phyloP scores from a whole-genome alignment of 2,329 filamentous ascomycete species.

The Fusarium globosum region DNA sequence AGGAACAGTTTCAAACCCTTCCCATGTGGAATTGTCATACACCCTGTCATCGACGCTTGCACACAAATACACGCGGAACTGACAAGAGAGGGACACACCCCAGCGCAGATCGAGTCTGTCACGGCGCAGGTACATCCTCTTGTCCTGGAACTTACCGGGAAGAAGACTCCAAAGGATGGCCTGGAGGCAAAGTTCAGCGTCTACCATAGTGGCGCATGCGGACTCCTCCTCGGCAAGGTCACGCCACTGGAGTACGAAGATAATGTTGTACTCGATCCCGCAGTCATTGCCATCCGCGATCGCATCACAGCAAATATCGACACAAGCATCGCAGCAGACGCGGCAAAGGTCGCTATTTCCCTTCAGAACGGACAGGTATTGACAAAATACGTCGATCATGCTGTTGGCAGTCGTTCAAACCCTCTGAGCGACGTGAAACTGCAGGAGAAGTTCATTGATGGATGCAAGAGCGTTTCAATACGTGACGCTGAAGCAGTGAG shows the following conservation, averaged over 20 bases:
- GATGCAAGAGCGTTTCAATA: neutral
- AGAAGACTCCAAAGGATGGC: neutral
- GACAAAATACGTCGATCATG: neutral
- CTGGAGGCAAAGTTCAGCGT: constrained; percentile 12
- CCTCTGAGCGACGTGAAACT: neutral
- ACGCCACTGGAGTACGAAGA: neutral
- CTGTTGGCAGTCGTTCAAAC: neutral
- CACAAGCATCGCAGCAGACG: neutral
- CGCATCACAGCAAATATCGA: neutral
- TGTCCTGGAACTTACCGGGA: neutral
- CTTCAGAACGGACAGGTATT: neutral
- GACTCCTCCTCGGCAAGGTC: neutral
- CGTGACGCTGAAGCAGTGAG: neutral
- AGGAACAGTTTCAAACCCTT: constrained; percentile 10
- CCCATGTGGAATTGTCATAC: neutral
- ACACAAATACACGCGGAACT: neutral
- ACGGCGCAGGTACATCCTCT: neutral
- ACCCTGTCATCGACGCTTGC: neutral
- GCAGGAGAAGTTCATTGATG: neutral
- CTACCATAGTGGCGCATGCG: constrained; percentile 4
- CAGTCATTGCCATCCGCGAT: neutral
- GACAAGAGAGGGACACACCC: fast-evolving
- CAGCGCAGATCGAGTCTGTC: neutral
- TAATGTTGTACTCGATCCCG: neutral
- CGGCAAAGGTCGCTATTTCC: neutral